A percentile compares a stretch with the other conserved stretches of the same genome.
Conservation (phyloP, 345 rosid species). For the Hirschfeldia incana region DNA sequence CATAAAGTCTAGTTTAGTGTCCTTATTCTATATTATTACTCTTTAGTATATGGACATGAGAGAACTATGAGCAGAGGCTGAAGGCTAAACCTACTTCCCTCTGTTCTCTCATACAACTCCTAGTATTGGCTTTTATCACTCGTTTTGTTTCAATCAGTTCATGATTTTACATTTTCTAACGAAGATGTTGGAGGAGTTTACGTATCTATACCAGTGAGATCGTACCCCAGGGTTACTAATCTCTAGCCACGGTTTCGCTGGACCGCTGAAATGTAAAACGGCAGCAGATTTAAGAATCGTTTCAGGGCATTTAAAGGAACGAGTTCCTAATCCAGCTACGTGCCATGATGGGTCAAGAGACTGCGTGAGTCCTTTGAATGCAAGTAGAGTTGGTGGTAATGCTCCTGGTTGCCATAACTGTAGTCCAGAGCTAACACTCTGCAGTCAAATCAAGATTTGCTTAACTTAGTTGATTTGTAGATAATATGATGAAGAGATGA, state of each 20-base stretch:
- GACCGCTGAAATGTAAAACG: constrained; percentile 89
- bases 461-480: background rate
- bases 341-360: constrained; percentile 85
- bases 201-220: constrained; percentile 66
- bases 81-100: constrained; percentile 92
- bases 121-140: background rate
- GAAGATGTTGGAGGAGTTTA: constrained; percentile 68
- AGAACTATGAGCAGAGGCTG: constrained; percentile 66
- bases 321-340: constrained; percentile 76
- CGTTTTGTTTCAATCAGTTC: constrained; percentile 41
- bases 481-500: background rate
- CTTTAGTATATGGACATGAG: constrained; percentile 49
- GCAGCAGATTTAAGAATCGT: constrained; percentile 58
- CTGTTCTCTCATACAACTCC: constrained; percentile 39
- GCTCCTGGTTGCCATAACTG: constrained; percentile 87
- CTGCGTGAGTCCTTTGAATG: constrained; percentile 70
- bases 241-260: constrained; percentile 95
- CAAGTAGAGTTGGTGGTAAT: constrained; percentile 74
- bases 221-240: constrained; percentile 66
- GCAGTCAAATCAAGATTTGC: constrained; percentile 17
- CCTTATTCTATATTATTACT: constrained; percentile 22
- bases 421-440: constrained; percentile 68
- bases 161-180: constrained; percentile 70
- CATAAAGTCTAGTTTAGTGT: constrained; percentile 8
- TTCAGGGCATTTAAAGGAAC: constrained; percentile 36